Conservation (phyloP, 768 basidiomycete genomes). For the Mycena latifolia region DNA sequence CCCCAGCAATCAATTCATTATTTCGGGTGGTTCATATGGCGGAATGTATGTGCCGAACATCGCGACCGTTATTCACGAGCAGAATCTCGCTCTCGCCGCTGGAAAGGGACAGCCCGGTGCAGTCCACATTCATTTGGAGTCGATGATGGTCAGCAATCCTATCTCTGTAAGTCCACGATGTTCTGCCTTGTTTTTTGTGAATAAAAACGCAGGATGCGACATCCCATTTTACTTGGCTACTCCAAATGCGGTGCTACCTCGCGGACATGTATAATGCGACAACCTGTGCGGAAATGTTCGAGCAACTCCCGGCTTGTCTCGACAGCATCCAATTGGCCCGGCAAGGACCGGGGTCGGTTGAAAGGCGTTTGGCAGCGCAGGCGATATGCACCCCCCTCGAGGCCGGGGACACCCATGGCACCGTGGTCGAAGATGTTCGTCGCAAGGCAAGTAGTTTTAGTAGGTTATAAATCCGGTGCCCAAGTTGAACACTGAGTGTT, state of each 20-base stretch:
- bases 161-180: constrained; percentile 34
- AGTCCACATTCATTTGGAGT: constrained; percentile 47
- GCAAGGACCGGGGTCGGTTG: constrained; percentile 2
- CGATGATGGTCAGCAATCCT: constrained; percentile 49
- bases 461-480: background rate
- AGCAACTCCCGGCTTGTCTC: constrained; percentile 42
- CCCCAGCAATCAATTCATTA: constrained; percentile 41
- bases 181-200: too few relatives aligned
- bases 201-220: constrained; percentile 38
- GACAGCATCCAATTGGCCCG: constrained; percentile 31
- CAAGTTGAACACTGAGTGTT: background rate
- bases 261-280: constrained; percentile 45
- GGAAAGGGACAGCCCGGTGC: too few relatives aligned
- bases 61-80: constrained; percentile 49
- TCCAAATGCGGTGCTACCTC: constrained; percentile 44
- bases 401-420: constrained; percentile 13
- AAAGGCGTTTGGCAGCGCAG: background rate
- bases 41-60: constrained; percentile 52
- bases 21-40: too few relatives aligned
- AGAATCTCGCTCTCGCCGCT: constrained; percentile 43
- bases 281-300: constrained; percentile 41
- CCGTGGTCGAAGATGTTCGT: constrained; percentile 5
- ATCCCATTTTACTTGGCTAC: too few relatives aligned
- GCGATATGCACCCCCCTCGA: background rate
- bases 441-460: constrained; percentile 13